These are phyloP conservation scores for Kodamaea plutei DNA, from an alignment of 1,139 yeast species.

Conservation along the genomic window DNA sequence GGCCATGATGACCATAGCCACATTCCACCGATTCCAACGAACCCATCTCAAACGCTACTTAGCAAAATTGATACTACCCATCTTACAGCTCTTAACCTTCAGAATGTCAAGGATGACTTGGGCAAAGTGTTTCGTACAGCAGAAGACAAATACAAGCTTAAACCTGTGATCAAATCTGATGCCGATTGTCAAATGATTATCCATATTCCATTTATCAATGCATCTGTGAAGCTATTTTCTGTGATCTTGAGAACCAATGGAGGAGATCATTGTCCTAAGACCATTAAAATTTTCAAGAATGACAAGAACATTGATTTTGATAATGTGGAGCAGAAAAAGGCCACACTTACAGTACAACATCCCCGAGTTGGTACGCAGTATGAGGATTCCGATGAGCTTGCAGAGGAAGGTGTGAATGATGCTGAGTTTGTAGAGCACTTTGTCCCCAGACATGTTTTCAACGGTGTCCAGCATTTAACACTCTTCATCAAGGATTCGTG, in stretches of 20 bases:
- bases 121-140: constrained; percentile 47
- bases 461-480: constrained; percentile 66
- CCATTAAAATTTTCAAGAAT: constrained; percentile 71
- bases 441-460: constrained; percentile 69
- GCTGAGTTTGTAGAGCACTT: constrained; percentile 76
- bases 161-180: constrained; percentile 62
- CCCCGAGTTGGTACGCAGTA: constrained; percentile 54
- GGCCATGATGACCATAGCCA: constrained; percentile 25
- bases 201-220: constrained; percentile 69
- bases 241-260: constrained; percentile 65
- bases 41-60: constrained; percentile 63
- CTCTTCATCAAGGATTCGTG: constrained; percentile 64
- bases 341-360: constrained; percentile 54
- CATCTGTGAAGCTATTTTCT: constrained; percentile 70
- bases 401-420: constrained; percentile 31
- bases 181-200: constrained; percentile 78
- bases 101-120: constrained; percentile 48
- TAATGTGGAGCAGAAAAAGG: constrained; percentile 45
- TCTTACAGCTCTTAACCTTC: constrained; percentile 62
- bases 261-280: constrained; percentile 61
- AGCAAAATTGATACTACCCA: constrained; percentile 58
- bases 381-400: constrained; percentile 34
- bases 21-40: constrained; percentile 70
- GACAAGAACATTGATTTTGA: constrained; percentile 68
- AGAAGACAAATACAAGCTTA: constrained; percentile 37